phyloP scores from a whole-genome alignment of 2,329 filamentous ascomycete genomes.

The Pseudopyricularia javanii region DNA sequence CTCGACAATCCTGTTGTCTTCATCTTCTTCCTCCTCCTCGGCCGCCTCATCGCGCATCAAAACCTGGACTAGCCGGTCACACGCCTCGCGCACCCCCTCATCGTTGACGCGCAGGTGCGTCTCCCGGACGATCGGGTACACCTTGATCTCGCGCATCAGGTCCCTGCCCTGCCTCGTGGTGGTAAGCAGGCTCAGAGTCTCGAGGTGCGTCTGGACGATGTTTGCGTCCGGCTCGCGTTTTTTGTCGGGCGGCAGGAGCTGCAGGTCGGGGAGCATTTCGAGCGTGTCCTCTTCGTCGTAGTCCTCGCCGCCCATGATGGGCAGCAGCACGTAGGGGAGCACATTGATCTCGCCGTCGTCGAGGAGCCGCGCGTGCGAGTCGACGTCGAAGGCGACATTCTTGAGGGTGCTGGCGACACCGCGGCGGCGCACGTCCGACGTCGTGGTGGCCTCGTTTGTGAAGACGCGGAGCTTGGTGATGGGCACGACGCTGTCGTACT shows the following conservation, averaged over 20 bases:
- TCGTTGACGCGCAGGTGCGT: conserved; percentile 68
- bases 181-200: conserved; percentile 74
- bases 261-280: conserved; percentile 79
- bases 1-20: conserved; percentile 42
- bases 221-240: conserved; percentile 62
- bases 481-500: conserved; percentile 75
- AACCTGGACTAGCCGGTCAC: conserved; percentile 81
- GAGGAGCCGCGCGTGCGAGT: conserved; percentile 59
- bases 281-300: conserved; percentile 78
- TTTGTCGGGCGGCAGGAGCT: conserved; percentile 84
- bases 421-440: conserved; percentile 61
- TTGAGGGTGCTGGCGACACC: conserved; percentile 97
- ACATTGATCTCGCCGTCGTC: conserved; percentile 64
- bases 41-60: conserved; percentile 59
- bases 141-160: conserved; percentile 59
- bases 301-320: conserved; percentile 78
- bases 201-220: conserved; percentile 77
- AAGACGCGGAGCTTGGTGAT: conserved; percentile 89
- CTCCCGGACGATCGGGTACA: conserved; percentile 84
- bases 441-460: conserved; percentile 62
- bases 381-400: conserved; percentile 76
- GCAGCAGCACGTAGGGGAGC: conserved; percentile 77
- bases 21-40: conserved; percentile 29
- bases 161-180: conserved; percentile 68
- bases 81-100: conserved; percentile 70